phyloP scores from a whole-genome alignment of 257 asterid species.

The Leptodermis oblonga region DNA sequence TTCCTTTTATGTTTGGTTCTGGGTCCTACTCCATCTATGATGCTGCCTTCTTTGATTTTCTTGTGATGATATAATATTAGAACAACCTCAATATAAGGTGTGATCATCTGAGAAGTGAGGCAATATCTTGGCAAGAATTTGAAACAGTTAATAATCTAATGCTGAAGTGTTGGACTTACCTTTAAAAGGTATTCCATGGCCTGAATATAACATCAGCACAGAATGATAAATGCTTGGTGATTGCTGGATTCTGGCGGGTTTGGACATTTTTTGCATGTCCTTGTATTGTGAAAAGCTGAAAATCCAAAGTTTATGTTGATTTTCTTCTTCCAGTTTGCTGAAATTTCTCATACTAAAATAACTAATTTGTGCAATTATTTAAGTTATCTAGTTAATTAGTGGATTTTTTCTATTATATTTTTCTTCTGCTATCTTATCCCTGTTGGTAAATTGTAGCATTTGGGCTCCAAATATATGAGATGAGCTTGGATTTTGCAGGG shows the following conservation, averaged over 20 bases:
- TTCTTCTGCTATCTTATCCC: background rate
- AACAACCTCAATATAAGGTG: background rate
- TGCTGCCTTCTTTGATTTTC: background rate
- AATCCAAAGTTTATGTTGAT: background rate
- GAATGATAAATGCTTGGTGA: background rate
- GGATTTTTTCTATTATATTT: background rate
- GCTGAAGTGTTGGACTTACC: background rate
- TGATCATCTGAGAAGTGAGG: background rate
- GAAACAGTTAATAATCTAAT: background rate
- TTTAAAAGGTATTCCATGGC: background rate
- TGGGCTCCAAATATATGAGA: background rate
- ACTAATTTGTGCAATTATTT: no score
- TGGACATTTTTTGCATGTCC: background rate
- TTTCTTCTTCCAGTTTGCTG: background rate
- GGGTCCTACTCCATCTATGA: background rate
- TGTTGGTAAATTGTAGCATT: background rate
- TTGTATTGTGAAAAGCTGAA: background rate
- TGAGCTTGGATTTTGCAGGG: constrained; percentile 55
- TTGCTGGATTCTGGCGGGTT: background rate
- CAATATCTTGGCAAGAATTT: background rate
- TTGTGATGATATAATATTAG: background rate
- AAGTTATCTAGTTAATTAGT: background rate
- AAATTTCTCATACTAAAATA: background rate
- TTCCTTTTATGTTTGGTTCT: background rate
- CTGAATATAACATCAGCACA: background rate